These are phyloP conservation scores for Fragaria iinumae DNA, from an alignment of 306 rosid species.

Conservation along the genomic window DNA sequence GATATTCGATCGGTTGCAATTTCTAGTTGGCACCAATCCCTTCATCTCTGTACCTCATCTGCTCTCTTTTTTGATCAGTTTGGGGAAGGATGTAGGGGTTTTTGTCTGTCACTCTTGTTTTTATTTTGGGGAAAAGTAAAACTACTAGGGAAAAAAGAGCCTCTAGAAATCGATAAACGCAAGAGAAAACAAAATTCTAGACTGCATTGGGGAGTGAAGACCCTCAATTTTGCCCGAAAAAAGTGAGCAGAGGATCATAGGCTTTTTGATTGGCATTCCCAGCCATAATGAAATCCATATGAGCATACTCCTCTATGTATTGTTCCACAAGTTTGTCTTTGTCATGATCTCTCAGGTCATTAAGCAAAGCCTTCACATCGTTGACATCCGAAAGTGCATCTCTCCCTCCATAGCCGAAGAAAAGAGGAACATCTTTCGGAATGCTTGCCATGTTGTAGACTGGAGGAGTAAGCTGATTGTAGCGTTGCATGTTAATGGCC, in stretches of 20 bases:
- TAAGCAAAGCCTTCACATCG: conserved; percentile 54
- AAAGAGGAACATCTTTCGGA: conserved; percentile 67
- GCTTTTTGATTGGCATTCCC: conserved; percentile 60
- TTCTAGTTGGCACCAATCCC: no score
- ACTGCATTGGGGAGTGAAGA: neutral
- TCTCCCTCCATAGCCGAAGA: conserved; percentile 59
- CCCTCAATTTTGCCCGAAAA: conserved; percentile 53
- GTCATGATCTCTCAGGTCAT: conserved; percentile 50
- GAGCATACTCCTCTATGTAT: conserved; percentile 70
- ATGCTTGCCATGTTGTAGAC: conserved; percentile 60
- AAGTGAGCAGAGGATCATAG: conserved; percentile 70
- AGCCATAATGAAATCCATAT: conserved; percentile 77
- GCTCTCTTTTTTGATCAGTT: no score
- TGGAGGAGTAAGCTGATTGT: conserved; percentile 71
- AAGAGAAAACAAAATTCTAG: neutral
- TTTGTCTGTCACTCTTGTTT: no score
- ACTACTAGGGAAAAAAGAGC: neutral
- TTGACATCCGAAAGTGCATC: conserved; percentile 72
- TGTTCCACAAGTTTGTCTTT: conserved; percentile 62
- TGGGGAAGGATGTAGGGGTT: no score
- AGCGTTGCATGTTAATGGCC: conserved; percentile 47
- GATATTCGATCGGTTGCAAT: no score
- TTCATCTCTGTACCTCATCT: no score
- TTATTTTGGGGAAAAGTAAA: no score
- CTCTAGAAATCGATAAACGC: neutral